Conservation (phyloP, 2,329 filamentous ascomycete genomes). For the Curvularia verruculosa region DNA sequence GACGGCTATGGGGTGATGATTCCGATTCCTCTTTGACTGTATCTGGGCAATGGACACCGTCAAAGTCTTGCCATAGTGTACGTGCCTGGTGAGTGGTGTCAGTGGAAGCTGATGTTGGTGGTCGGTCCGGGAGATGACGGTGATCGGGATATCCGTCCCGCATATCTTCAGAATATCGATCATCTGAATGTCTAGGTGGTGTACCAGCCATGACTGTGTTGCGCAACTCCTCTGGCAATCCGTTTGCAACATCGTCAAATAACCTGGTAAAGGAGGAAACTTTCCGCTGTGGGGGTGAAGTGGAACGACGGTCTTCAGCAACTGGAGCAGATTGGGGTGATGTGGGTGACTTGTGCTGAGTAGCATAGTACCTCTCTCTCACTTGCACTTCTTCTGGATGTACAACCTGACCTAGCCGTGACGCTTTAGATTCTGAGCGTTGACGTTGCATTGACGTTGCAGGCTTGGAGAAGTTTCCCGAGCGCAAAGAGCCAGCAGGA, state of each 20-base stretch:
- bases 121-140: slow-evolving; percentile 51
- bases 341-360: slow-evolving; percentile 24
- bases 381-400: slow-evolving; percentile 43
- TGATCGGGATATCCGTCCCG: slow-evolving; percentile 20
- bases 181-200: slow-evolving; percentile 15
- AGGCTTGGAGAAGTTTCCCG: slow-evolving; percentile 53
- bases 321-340: slow-evolving; percentile 5
- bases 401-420: slow-evolving; percentile 51
- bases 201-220: slow-evolving; percentile 24
- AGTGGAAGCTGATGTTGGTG: slow-evolving; percentile 60
- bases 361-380: slow-evolving; percentile 14
- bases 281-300: slow-evolving; percentile 27
- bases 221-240: slow-evolving; percentile 41
- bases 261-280: slow-evolving; percentile 47
- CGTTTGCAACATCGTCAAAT: slow-evolving; percentile 47
- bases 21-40: slow-evolving; percentile 41
- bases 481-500: slow-evolving; percentile 65
- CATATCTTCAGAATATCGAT: slow-evolving; percentile 8
- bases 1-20: slow-evolving; percentile 27
- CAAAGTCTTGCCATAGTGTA: slow-evolving; percentile 77
- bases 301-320: slow-evolving; percentile 1
- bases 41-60: slow-evolving; percentile 76
- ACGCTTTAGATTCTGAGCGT: slow-evolving; percentile 50
- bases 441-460: slow-evolving; percentile 42
- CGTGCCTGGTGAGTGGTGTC: slow-evolving; percentile 70